Conservation (phyloP, 108 stramenopile genomes). For the Cyclotella cryptica region DNA sequence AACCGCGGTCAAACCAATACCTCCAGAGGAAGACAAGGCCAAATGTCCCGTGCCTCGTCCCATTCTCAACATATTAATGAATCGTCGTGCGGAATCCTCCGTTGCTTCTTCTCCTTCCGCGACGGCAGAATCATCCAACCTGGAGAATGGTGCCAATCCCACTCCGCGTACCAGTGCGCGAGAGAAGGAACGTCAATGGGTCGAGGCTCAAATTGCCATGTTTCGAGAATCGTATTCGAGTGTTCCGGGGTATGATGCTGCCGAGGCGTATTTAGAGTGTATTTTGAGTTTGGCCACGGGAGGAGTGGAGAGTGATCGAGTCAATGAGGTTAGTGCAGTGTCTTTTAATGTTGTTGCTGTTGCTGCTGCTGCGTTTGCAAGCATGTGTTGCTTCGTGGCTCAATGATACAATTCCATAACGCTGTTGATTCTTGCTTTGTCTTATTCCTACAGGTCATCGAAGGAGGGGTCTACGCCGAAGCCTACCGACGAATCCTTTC, state of each 20-base stretch:
- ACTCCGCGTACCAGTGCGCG: constrained; percentile 28
- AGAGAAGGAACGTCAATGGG: constrained; percentile 72
- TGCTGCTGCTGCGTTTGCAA: no score
- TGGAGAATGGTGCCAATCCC: constrained; percentile 23
- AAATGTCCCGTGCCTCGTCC: constrained; percentile 91
- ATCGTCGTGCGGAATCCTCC: constrained; percentile 39
- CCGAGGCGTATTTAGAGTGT: constrained; percentile 84
- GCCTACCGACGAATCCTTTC: constrained; percentile 70
- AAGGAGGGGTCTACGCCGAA: constrained; percentile 71
- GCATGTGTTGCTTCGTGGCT: no score
- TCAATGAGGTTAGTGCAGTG: constrained; percentile 57
- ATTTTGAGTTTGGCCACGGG: constrained; percentile 80
- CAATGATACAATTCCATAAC: neutral
- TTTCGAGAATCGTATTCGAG: constrained; percentile 72
- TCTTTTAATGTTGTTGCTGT: no score
- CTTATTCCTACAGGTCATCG: constrained; percentile 44
- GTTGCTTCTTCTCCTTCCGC: neutral
- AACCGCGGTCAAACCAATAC: constrained; percentile 12
- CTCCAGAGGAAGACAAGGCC: constrained; percentile 39
- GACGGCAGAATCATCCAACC: neutral
- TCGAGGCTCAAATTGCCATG: constrained; percentile 67
- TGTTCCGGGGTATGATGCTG: constrained; percentile 67
- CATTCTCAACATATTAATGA: constrained; percentile 81
- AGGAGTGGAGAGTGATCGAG: constrained; percentile 78
- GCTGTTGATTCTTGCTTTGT: neutral